Conservation (phyloP, 371 early-diverging fungal species). For the Parasitella parasitica region DNA sequence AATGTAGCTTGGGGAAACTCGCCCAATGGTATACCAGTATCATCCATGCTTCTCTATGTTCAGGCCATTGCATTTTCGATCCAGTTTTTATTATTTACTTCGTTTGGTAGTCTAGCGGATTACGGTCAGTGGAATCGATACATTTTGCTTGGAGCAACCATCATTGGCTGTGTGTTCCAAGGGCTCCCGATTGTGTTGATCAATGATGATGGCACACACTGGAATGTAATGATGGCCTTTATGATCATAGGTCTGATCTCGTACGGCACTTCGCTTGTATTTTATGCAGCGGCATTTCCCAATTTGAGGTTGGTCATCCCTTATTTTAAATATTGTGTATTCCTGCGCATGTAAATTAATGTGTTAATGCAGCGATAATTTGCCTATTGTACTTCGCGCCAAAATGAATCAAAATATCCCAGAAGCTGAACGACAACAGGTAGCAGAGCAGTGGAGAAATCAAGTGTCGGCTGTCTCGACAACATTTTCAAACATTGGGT, state of each 20-base stretch:
- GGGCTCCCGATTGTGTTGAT: slow-evolving; percentile 37
- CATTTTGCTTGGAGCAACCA: slow-evolving; percentile 38
- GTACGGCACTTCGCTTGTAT: slow-evolving; percentile 48
- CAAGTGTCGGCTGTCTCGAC: slow-evolving; percentile 47
- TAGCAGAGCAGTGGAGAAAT: slow-evolving; percentile 44
- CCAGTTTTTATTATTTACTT: slow-evolving; percentile 44
- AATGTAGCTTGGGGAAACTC: slow-evolving; percentile 29
- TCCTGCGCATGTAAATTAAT: not conserved
- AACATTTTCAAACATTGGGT: slow-evolving; percentile 43
- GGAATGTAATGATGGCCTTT: slow-evolving; percentile 49
- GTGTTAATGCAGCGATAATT: slow-evolving; percentile 33
- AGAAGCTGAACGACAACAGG: slow-evolving; percentile 17
- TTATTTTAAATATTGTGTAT: not conserved
- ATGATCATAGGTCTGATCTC: slow-evolving; percentile 40
- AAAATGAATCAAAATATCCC: slow-evolving; percentile 24
- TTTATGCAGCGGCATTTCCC: slow-evolving; percentile 55
- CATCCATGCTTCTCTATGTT: slow-evolving; percentile 47
- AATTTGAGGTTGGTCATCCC: slow-evolving; percentile 28
- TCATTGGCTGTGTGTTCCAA: slow-evolving; percentile 42
- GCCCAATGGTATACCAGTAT: slow-evolving; percentile 33
- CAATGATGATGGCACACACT: slow-evolving; percentile 42
- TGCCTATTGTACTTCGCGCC: slow-evolving; percentile 43
- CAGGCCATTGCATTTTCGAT: slow-evolving; percentile 50
- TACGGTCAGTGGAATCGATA: slow-evolving; percentile 48
- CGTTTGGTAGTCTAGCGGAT: slow-evolving; percentile 48